phyloP scores from a whole-genome alignment of 2,329 filamentous ascomycete genomes.

The Lasiodiplodia sp. region DNA sequence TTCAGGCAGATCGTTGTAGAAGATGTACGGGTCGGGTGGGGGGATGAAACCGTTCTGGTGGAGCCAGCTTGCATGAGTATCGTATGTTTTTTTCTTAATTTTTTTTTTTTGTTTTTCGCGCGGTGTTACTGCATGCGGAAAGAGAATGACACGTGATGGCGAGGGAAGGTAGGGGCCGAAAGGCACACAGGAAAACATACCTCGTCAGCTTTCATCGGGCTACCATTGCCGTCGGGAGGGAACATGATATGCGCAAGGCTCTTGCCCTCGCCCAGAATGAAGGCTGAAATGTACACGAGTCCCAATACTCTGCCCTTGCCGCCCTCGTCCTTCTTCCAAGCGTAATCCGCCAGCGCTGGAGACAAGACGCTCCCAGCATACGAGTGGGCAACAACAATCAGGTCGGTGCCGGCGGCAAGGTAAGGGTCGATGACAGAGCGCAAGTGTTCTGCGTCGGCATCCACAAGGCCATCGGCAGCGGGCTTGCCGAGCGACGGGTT shows the following conservation, averaged over 20 bases:
- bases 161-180: background rate
- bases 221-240: background rate
- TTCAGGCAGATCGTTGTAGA: conserved; percentile 38
- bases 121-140: background rate
- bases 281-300: conserved; percentile 21
- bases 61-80: background rate
- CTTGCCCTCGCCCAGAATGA: conserved; percentile 2
- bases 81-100: background rate
- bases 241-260: background rate
- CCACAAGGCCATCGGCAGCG: conserved; percentile 29
- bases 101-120: too few species aligned
- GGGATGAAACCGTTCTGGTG: conserved; percentile 13
- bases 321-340: background rate
- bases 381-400: conserved; percentile 41
- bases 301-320: conserved; percentile 2
- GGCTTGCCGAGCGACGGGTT: conserved; percentile 37
- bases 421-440: conserved; percentile 31
- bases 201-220: background rate
- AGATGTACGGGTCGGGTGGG: conserved; percentile 30
- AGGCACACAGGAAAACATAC: background rate
- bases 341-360: background rate
- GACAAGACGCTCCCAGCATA: conserved; percentile 40
- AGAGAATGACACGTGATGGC: background rate
- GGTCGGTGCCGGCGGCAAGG: conserved; percentile 34
- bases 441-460: conserved; percentile 36